Evolutionary conservation across 176 grass and related monocot species (phyloP), one percentile per base, ranked within the genome.

Genomic region (Saccharum spontaneum): DNA sequence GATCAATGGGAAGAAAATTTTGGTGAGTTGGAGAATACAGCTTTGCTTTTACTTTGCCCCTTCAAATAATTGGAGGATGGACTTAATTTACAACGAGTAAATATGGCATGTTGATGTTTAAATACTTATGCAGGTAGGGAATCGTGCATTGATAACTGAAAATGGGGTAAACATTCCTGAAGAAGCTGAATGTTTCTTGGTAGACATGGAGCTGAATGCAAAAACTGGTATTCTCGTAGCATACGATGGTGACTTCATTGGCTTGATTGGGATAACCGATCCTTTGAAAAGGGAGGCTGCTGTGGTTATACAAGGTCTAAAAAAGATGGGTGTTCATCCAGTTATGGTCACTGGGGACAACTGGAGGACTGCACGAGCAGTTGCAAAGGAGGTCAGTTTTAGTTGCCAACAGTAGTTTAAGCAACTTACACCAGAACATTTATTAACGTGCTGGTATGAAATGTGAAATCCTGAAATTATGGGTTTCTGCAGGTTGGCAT

Each of bases 321-420:
- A 94, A 81, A 99, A 80, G 80, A 94, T 96, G 93, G 93, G 93
- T 15, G 63, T 99, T 60, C 70, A 83, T 88, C 86, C 97, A 62
- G 93, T 99, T 69, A 99, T 99, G 93, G 89, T 99, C 37, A 99
- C 97, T 7, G 97, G 97, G 48, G 97, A 96, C 76, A 99, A 99
- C 61, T 79, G 84, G 83, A 94, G 97, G 69, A 99, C 93, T 76
- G 97, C 97, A 46, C 88, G 83, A 31, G 97, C 90, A 33, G 91
- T 99, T 85, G 97, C 97, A 30, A 92, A 91, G 33, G 93, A 99
- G 97, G 97, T 99, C 20, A 1, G 90, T 88, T 79, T 10, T 18
- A 61, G 69, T 63, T 80, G 18, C 2, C 12, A 65, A 30, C 11
- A 14, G 61, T 28, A 31, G 62, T 65, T 31, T 65, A 30, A 65